These are phyloP conservation scores for Arxiozyma telluris DNA, from an alignment of 1,139 yeast genomes.

Conservation along the genomic window DNA sequence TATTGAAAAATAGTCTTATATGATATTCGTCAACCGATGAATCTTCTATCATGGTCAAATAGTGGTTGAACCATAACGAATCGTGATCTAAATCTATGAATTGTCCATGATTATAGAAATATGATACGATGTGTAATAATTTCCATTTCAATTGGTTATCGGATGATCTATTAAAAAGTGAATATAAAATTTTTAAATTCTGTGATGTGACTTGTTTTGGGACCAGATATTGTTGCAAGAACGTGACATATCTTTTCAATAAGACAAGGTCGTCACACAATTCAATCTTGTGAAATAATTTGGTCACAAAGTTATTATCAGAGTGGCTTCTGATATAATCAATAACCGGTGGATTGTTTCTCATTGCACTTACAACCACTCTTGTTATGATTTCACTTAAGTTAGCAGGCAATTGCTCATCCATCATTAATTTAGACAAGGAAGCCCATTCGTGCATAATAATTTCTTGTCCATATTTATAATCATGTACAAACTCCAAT, in stretches of 20 bases:
- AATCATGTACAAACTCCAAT: conserved; percentile 30
- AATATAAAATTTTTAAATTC: neutral
- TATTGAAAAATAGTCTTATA: conserved; percentile 37
- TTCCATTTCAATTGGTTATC: conserved; percentile 26
- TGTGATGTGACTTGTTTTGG: neutral
- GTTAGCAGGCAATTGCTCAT: conserved; percentile 12
- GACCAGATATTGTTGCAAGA: conserved; percentile 4
- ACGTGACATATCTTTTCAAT: conserved; percentile 24
- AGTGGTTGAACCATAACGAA: conserved; percentile 20
- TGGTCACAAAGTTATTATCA: neutral
- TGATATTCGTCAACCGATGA: conserved; percentile 34
- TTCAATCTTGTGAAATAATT: neutral
- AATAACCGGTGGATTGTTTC: conserved; percentile 68
- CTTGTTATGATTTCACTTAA: conserved; percentile 42
- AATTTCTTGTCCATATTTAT: conserved; percentile 28
- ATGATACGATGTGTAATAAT: conserved; percentile 24
- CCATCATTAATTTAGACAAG: conserved; percentile 15
- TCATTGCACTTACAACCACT: conserved; percentile 47
- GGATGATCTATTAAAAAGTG: conserved; percentile 1
- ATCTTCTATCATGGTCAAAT: conserved; percentile 20
- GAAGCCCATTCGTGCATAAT: conserved; percentile 23
- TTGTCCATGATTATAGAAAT: neutral
- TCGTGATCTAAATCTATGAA: neutral
- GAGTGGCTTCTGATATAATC: conserved; percentile 18
- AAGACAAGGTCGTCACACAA: conserved; percentile 5